These are phyloP conservation scores for Vitis labrusca DNA, from an alignment of 164 flowering plant species.

Conservation along the genomic window DNA sequence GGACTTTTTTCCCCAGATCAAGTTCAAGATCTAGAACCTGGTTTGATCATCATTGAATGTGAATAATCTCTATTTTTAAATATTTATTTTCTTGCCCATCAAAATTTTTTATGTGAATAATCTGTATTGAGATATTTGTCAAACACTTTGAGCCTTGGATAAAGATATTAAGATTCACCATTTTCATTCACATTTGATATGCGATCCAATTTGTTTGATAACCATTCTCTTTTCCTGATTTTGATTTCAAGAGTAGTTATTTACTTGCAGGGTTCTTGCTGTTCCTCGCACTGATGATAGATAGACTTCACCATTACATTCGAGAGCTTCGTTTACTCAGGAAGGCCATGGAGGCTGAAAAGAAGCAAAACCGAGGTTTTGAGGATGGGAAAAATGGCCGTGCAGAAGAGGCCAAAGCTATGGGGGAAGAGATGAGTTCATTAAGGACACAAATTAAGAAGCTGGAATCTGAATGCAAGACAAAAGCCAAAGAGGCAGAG, in stretches of 20 bases:
- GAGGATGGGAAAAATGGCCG: constrained; percentile 35
- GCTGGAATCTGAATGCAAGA: constrained; percentile 41
- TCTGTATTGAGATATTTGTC: no score
- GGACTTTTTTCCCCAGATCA: no score
- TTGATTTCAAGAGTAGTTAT: background rate
- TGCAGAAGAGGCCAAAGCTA: constrained; percentile 26
- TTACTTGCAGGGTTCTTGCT: constrained; percentile 36
- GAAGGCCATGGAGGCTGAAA: constrained; percentile 54
- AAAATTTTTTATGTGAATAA: no score
- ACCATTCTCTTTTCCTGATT: background rate
- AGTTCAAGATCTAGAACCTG: no score
- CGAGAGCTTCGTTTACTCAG: constrained; percentile 54
- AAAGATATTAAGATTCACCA: no score
- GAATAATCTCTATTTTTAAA: no score
- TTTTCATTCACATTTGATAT: no score
- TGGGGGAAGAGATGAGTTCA: constrained; percentile 27
- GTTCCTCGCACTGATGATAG: constrained; percentile 58
- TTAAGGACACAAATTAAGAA: constrained; percentile 30
- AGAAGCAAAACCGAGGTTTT: constrained; percentile 39
- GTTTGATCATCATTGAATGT: no score
- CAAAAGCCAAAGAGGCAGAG: constrained; percentile 25
- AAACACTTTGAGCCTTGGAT: no score
- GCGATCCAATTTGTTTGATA: background rate
- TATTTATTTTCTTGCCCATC: no score
- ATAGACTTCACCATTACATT: constrained; percentile 63